Evolutionary conservation across 495 filamentous ascomycete species (phyloP), one percentile per base, ranked within the genome.

Genomic region (Annulohypoxylon bovei): DNA sequence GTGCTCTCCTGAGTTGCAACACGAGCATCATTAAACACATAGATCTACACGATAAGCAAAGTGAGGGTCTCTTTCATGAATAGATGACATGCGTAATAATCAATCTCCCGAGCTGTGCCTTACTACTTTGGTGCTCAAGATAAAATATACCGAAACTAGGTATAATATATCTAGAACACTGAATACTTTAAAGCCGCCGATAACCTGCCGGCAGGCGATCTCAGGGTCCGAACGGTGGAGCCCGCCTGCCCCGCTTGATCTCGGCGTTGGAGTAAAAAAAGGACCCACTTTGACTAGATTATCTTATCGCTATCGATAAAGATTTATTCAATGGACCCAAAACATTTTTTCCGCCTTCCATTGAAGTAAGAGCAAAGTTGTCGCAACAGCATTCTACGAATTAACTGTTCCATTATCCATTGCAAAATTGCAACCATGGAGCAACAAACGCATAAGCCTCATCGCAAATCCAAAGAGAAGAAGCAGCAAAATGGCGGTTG

Each of bases 391-490:
- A n/a, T 37, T 20, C 8, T 9, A n/a, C 7, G 35, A 65, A 37
- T 42, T 61, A 20, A 55, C 23, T 47, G 9, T 66, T 35, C 50
- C 70, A 20, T 30, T 65, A 27, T 16, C 16, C 42, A 42, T 65
- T 18, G 60, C 55, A 35, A 65, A 57, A 25, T 62, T 60, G 60
- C 55, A 68, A 61, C 28, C 30, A 95, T 95, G 91, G 93, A 95
- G 78, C 83, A 90, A 60, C 94, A 98, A 80, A 77, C 82, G n/a
- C 93, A 98, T 77, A 88, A 92, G 79, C 85, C 92, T 59, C 95
- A 98, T 85, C 85, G 94, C 62, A 90, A 92, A 76, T 81, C 90
- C 2, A 98, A 97, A 81, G 92, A 94, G 80, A 97, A 97, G 86
- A 97, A 97, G 85, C 89, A 91, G 76, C 88, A 87, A 65, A 81